Conservation (phyloP, 768 basidiomycete species). For the Tricholoma bakamatsutake region DNA sequence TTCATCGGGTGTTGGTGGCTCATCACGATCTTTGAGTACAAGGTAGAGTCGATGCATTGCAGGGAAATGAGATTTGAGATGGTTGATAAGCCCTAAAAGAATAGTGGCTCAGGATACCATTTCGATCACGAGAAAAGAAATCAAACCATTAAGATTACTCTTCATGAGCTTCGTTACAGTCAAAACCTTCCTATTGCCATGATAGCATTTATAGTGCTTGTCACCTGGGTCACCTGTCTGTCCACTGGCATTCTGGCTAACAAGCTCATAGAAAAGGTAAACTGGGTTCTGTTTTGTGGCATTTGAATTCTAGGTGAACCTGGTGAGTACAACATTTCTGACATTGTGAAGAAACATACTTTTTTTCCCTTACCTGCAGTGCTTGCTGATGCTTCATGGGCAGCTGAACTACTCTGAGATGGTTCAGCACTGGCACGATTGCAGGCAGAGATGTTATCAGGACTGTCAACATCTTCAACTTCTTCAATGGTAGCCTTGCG, state of each 20-base stretch:
- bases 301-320: background rate
- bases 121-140: background rate
- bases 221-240: conserved; percentile 11
- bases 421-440: no score
- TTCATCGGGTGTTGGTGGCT: background rate
- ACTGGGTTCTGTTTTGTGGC: conserved; percentile 6
- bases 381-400: no score
- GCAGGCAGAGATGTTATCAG: no score
- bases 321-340: no score
- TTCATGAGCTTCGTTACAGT: conserved; percentile 11
- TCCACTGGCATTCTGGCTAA: conserved; percentile 7
- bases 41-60: background rate
- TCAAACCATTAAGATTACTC: conserved; percentile 7
- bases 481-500: no score
- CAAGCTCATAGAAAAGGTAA: conserved; percentile 15
- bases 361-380: no score
- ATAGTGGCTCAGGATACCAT: background rate
- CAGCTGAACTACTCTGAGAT: no score
- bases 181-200: conserved; percentile 12
- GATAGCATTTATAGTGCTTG: conserved; percentile 18
- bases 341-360: no score
- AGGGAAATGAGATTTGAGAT: background rate
- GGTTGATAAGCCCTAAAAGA: background rate
- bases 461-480: no score
- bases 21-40: background rate